phyloP scores from a whole-genome alignment of 768 basidiomycete species.

The Tremella yokohamensis region DNA sequence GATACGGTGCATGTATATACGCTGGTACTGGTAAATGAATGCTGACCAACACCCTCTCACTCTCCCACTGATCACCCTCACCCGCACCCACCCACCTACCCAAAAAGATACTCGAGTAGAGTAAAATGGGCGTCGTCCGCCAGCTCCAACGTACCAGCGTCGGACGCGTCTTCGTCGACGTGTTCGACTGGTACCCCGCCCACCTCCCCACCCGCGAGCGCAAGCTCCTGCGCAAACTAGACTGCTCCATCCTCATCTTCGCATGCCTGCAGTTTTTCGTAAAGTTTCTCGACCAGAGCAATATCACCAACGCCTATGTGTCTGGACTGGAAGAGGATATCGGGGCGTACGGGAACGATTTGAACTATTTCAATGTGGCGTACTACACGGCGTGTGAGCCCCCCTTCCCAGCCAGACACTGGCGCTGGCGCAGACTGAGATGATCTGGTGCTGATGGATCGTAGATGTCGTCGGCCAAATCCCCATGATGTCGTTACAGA shows the following conservation, averaged over 20 bases:
- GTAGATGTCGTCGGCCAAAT: constrained; percentile 31
- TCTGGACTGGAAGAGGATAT: constrained; percentile 40
- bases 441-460: neutral
- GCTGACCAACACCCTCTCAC: neutral
- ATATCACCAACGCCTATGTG: constrained; percentile 39
- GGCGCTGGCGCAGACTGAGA: constrained; percentile 14
- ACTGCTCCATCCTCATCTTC: constrained; percentile 33
- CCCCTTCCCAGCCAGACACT: constrained; percentile 13
- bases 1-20: no score
- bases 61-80: no score
- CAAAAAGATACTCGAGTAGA: no score
- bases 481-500: constrained; percentile 29
- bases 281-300: constrained; percentile 17
- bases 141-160: constrained; percentile 5
- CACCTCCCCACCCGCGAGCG: constrained; percentile 22
- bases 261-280: constrained; percentile 28
- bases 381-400: constrained; percentile 10
- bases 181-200: constrained; percentile 39
- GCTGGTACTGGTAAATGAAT: no score
- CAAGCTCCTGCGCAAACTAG: constrained; percentile 31
- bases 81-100: no score
- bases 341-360: constrained; percentile 26
- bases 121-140: neutral
- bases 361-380: constrained; percentile 27
- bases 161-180: constrained; percentile 18